Percentiles rank a stretch among this genome's conserved stretches.
Evolutionary conservation across 495 filamentous ascomycete genomes (phyloP).

Genomic region (Xylaria castorea): DNA sequence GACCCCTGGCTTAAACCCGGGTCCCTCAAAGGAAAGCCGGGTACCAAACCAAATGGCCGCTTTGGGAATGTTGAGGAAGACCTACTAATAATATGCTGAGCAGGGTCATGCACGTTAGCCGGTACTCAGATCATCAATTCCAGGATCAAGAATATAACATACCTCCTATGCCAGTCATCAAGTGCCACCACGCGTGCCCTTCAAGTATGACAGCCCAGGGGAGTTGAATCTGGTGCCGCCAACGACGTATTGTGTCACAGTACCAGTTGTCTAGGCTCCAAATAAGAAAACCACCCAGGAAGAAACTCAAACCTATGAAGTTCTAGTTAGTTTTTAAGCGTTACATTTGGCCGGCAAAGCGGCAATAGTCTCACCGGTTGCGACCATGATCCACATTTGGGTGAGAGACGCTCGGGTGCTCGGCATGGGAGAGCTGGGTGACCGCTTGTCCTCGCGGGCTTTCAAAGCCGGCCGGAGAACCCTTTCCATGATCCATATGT

Average conservation of each 20-base stretch:
- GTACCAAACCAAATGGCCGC: neutral
- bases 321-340: neutral
- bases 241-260: conserved; percentile 72
- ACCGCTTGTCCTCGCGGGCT: conserved; percentile 53
- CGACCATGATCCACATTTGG: conserved; percentile 67
- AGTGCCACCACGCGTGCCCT: conserved; percentile 97
- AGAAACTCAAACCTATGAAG: conserved; percentile 69
- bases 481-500: conserved; percentile 90
- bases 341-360: neutral
- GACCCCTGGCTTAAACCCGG: neutral
- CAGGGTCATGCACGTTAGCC: conserved; percentile 37
- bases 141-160: conserved; percentile 25
- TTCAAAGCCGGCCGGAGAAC: conserved; percentile 68
- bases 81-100: conserved; percentile 52
- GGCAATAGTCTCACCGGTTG: conserved; percentile 43
- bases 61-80: neutral
- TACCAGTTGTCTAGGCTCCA: conserved; percentile 89
- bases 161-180: conserved; percentile 52
- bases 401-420: conserved; percentile 78
- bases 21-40: neutral
- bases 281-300: conserved; percentile 82
- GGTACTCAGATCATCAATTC: neutral
- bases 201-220: conserved; percentile 93
- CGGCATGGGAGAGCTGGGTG: conserved; percentile 50
- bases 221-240: conserved; percentile 75